These are phyloP conservation scores for Pichia sp. DNA, from an alignment of 1,139 yeast species.

Conservation along the genomic window DNA sequence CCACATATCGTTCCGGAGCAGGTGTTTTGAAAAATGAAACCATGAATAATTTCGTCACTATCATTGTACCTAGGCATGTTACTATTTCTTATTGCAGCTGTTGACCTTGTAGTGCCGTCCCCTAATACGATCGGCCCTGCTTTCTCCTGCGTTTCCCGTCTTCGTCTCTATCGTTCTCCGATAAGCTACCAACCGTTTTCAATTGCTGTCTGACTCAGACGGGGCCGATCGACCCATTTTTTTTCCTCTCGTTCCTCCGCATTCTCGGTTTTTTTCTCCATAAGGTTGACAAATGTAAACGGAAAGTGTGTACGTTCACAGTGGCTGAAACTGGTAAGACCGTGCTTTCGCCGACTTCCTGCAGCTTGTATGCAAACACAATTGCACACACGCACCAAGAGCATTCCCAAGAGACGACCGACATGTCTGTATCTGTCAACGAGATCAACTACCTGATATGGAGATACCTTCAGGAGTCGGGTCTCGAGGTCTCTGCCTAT, in stretches of 20 bases:
- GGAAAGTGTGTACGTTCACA: background rate
- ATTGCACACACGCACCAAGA: background rate
- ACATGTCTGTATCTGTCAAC: constrained; percentile 76
- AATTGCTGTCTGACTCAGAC: no score
- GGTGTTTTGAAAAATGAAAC: constrained; percentile 10
- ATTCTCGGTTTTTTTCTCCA: background rate
- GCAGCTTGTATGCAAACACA: background rate
- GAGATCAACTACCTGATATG: constrained; percentile 89
- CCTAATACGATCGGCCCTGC: no score
- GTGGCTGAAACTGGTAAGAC: background rate
- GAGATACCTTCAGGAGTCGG: constrained; percentile 90
- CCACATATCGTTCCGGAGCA: constrained; percentile 6
- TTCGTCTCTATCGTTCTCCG: no score
- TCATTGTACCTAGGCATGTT: constrained; percentile 4
- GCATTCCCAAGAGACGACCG: background rate
- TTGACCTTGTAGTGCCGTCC: no score
- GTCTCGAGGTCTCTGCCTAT: constrained; percentile 72
- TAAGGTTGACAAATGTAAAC: background rate
- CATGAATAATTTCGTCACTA: constrained; percentile 2
- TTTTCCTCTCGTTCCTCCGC: background rate
- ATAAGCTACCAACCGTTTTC: no score
- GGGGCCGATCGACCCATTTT: background rate
- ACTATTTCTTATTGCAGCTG: background rate
- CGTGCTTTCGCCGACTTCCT: background rate
- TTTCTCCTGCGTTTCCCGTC: no score